These are phyloP conservation scores for Fusarium vanettenii DNA, from an alignment of 2,329 filamentous ascomycete species.

Conservation along the genomic window DNA sequence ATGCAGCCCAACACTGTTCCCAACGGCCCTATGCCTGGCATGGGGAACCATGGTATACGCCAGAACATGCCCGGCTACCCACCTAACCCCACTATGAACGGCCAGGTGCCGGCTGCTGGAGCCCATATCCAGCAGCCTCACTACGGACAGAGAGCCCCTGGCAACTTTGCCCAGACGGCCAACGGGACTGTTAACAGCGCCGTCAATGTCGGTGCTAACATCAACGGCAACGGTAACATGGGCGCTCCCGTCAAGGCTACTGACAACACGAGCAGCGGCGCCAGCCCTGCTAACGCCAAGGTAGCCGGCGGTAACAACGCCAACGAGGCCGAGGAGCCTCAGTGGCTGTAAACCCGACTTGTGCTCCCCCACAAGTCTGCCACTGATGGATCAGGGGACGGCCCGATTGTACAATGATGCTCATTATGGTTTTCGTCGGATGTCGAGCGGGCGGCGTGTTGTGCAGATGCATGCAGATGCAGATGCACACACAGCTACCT, in stretches of 20 bases:
- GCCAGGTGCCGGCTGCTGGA: conserved; percentile 42
- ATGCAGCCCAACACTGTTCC: conserved; percentile 45
- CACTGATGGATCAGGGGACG: conserved; percentile 16
- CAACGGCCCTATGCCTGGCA: conserved; percentile 38
- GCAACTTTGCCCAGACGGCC: conserved; percentile 40
- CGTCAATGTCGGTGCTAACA: conserved; percentile 27
- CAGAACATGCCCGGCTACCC: conserved; percentile 52
- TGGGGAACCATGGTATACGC: conserved; percentile 41
- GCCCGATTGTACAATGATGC: conserved; percentile 51
- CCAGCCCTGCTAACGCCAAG: conserved; percentile 24
- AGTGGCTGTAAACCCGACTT: conserved; percentile 53
- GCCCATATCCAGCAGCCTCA: conserved; percentile 45
- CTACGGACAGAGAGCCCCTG: conserved; percentile 44
- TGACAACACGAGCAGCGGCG: conserved; percentile 23
- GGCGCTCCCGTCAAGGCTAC: conserved; percentile 15
- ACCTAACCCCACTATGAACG: conserved; percentile 46
- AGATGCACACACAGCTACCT: conserved; percentile 31
- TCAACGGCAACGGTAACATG: conserved; percentile 3
- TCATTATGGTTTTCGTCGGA: conserved; percentile 37
- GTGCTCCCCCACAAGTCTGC: conserved; percentile 34
- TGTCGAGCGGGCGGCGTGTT: conserved; percentile 35
- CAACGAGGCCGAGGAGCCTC: conserved; percentile 49
- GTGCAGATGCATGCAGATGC: conserved; percentile 41
- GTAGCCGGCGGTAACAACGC: conserved; percentile 14
- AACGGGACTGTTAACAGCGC: conserved; percentile 41